Base-by-base conservation (phyloP, 1,139 yeast genomes). In the Pichia sp. region DNA sequence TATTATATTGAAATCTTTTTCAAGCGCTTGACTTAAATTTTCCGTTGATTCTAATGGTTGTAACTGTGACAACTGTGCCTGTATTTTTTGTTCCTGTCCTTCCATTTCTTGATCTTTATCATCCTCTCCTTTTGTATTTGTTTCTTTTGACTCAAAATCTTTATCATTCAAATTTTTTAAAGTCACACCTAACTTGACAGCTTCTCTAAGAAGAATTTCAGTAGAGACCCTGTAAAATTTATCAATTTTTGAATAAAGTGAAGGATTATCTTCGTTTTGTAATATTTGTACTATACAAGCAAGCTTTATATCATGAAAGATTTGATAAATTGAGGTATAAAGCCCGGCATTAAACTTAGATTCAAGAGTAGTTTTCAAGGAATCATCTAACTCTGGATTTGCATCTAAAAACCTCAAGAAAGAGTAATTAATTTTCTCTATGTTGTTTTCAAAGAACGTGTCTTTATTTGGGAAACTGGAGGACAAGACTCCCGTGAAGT, bases 241-340 rank as follows among this genome's bases (percentile, higher is more conserved):
- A 59, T 85, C 91, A 32, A 82, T 66, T 50, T 72, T 68, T 18
- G 63, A 64, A 57, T 88, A 88, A 3, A 38, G 23, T 28, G 67
- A 65, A 19, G 83, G 68, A 23, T 49, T 42, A 28, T 48, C 38
- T 32, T 53, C 56, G 19, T 42, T 37, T 30, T 50, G 45, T 11
- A 47, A 29, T 27, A 70, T 64, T 32, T 43, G 48, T 21, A 72
- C 57, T 9, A 78, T 72, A 32, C 81, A 68, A 0, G 83, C 80
- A 15, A 81, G 64, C 52, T 78, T 83, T 45, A 89, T 60, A 59
- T 89, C 97, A 55, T 83, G 91, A 55, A 74, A 86, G 13, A 87
- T 53, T 34, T 64, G 64, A 52, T 79, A 81, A 9, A 80, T 65
- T 0, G 68, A 54, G 1, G 52, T 52, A 53, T 80, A 81, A 22